Base-by-base conservation (phyloP, 495 filamentous ascomycete genomes). In the Massariosphaeria phaeospora region DNA sequence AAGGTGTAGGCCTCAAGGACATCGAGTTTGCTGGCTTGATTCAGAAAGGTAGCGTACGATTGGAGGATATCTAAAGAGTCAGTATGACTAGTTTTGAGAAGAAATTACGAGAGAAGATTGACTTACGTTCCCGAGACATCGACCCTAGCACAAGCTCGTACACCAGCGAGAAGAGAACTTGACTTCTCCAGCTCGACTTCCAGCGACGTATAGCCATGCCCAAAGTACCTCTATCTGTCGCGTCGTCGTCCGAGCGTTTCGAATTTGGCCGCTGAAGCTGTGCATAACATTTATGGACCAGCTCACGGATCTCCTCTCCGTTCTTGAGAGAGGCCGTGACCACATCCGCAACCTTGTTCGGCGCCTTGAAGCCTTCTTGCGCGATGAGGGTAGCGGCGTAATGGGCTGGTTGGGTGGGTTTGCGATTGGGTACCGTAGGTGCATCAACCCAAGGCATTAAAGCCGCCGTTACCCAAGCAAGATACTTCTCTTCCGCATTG, bases 121-220 rank as follows among this genome's bases (percentile, higher is more conserved):
- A 65, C 65, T 58, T 56, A 65, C 66, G 44, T 5, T 63, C 52
- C 41, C 53, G 43, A 6, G 50, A 49, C 7, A 54, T 33, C 5
- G 54, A 48, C 21, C 54, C 53, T 15, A 64, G 21, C 36, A 54
- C 29, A 54, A 61, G 69, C 61, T 91, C 87, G 11, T 84, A 74
- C 10, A 95, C 64, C 1, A 95, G 65, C 4, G 85, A 76, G 62
- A 83, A 82, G 27, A 95, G 57, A 2, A 86, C 76, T 62, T 88
- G 87, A 29, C 82, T 72, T 63, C 81, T 77, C 93, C 93, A 97
- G 54, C 74, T 59, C 8, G 69, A 41, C 49, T 84, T 83, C 86
- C 91, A 93, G 4, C 72, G 67, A n/a, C 88, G 79, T 57, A 98
- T 85, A 0, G 76, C 77, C 77, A 90, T 81, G 2, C 91, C 91